Percentiles rank a stretch among this genome's conserved stretches.
Evolutionary conservation across 2,329 filamentous ascomycete species (phyloP).

Genomic region (Cladobotryum mycophilum): DNA sequence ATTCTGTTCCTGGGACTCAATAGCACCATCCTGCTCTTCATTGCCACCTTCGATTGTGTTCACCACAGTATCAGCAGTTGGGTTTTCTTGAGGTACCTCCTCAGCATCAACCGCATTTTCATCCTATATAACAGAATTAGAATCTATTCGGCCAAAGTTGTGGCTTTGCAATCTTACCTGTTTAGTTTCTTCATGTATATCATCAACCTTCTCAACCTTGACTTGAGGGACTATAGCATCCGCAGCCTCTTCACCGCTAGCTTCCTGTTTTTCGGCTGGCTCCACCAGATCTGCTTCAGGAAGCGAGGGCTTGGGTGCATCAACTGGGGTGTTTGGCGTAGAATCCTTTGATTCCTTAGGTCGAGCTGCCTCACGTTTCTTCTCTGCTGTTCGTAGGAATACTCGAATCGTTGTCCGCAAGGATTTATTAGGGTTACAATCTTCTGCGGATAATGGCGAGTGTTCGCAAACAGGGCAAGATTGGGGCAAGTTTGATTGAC

Average conservation of each 20-base stretch:
- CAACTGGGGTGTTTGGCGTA: conserved; percentile 35
- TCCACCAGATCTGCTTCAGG: conserved; percentile 20
- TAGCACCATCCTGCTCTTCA: not conserved
- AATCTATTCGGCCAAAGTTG: not conserved
- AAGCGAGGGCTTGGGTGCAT: conserved; percentile 30
- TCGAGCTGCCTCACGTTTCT: conserved; percentile 68
- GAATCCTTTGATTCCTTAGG: conserved; percentile 42
- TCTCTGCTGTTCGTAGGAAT: conserved; percentile 84
- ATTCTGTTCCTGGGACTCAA: conserved; percentile 13
- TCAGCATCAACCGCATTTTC: not conserved
- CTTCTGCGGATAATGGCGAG: conserved; percentile 74
- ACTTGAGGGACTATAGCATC: not conserved
- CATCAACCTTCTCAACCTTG: conserved; percentile 1
- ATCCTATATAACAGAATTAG: not conserved
- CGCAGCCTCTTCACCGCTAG: not conserved
- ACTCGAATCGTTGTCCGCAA: conserved; percentile 89
- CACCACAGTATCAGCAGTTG: not conserved
- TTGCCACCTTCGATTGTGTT: conserved; percentile 5
- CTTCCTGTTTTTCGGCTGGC: conserved; percentile 10
- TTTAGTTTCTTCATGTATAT: conserved; percentile 2
- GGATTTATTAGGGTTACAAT: conserved; percentile 83
- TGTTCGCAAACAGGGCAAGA: conserved; percentile 93
- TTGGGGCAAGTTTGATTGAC: conserved; percentile 67
- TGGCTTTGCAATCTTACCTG: conserved; percentile 9
- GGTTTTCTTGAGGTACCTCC: not conserved